A percentile compares a stretch with the other conserved stretches of the same genome.
phyloP scores from a whole-genome alignment of 2,329 filamentous ascomycete species.

The Fusarium goolgardi region DNA sequence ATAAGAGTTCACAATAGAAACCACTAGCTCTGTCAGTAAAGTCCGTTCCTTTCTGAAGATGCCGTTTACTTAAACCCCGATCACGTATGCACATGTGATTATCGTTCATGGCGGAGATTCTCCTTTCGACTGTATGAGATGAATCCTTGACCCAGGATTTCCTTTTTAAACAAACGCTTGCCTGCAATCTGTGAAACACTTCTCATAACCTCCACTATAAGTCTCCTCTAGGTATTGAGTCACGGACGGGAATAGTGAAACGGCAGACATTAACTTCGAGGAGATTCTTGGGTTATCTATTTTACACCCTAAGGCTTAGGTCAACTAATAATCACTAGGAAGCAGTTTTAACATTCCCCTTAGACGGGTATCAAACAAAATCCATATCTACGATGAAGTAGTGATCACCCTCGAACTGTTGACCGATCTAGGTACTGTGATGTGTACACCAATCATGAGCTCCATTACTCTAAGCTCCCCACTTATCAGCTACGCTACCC shows the following conservation, averaged over 20 bases:
- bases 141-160: neutral
- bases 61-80: neutral
- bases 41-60: neutral
- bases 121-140: neutral
- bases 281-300: neutral
- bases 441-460: slow-evolving; percentile 8
- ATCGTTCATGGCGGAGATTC: slow-evolving; percentile 4
- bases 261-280: neutral
- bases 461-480: neutral
- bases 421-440: neutral
- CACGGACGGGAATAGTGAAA: neutral
- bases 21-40: neutral
- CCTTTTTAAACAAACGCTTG: neutral
- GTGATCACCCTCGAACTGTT: neutral
- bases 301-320: neutral
- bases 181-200: too few species aligned
- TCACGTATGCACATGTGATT: neutral
- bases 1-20: neutral
- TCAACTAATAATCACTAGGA: neutral
- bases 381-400: neutral
- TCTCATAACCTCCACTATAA: neutral
- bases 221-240: neutral
- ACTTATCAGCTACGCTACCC: slow-evolving; percentile 3
- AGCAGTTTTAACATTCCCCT: neutral
- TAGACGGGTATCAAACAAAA: neutral